Conservation (phyloP, 768 basidiomycete genomes). For the Mrakia gelida region DNA sequence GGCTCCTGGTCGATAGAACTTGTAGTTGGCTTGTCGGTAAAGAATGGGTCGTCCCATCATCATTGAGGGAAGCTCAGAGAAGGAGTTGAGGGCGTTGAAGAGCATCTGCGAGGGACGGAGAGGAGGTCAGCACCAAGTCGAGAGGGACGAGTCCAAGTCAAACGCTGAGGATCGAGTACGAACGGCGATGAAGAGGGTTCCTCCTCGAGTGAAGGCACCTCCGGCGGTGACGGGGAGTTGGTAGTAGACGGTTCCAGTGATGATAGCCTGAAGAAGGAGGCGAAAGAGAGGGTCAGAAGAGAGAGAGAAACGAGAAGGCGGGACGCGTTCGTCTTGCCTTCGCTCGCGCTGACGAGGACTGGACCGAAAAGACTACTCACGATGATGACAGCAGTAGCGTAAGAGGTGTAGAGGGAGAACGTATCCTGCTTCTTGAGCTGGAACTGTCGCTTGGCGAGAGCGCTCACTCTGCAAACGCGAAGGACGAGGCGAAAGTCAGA, state of each 20-base stretch:
- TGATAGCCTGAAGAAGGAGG: constrained; percentile 11
- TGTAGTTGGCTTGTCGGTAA: constrained; percentile 48
- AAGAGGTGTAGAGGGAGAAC: constrained; percentile 22
- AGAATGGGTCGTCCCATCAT: constrained; percentile 62
- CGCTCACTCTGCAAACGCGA: constrained; percentile 47
- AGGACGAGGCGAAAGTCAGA: too few relatives aligned
- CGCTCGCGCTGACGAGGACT: too few relatives aligned
- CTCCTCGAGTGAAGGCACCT: constrained; percentile 81
- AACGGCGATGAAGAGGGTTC: constrained; percentile 64
- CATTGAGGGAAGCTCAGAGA: constrained; percentile 27
- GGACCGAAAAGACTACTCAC: background rate
- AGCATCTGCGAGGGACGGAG: constrained; percentile 28
- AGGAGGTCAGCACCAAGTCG: too few relatives aligned
- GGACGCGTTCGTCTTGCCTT: too few relatives aligned
- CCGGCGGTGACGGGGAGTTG: constrained; percentile 66
- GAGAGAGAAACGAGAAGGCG: too few relatives aligned
- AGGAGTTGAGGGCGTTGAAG: constrained; percentile 19
- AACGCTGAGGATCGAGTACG: too few relatives aligned
- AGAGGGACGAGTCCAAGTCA: too few relatives aligned
- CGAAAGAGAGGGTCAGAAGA: too few relatives aligned
- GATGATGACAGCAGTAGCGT: constrained; percentile 37
- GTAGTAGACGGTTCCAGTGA: constrained; percentile 66
- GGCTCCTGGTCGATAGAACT: constrained; percentile 42
- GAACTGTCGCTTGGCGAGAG: constrained; percentile 69
- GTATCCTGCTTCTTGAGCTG: constrained; percentile 62